Base-by-base conservation (phyloP, 1,139 yeast species). In the Blastobotrys malaysiensis region DNA sequence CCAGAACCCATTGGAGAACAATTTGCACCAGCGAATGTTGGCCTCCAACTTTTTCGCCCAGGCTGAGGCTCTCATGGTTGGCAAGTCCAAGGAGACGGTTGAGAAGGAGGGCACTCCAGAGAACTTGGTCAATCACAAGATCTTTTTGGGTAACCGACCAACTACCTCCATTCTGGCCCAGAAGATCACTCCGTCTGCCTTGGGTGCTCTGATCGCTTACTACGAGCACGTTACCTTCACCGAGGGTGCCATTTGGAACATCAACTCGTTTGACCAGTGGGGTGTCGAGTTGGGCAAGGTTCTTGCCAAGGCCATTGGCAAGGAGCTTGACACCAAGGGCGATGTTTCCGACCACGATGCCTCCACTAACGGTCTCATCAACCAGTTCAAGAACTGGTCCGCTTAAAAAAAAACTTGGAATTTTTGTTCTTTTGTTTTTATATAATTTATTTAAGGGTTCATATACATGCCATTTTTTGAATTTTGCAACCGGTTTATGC, bases 271-370 rank as follows among this genome's bases (percentile, higher is more conserved):
- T 71, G 99, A 93, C 79, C 99, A 93, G 80, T 93, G 98, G 97
- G 99, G 99, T 75, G 99, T 93, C 67, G 99, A 93, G 78, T 86
- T 93, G 68, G 99, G 99, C 73, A 93, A 93, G 79, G 95, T 87
- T 53, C 83, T 93, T 70, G 99, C 99, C 70, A 93, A 93, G 84
- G 95, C 81, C 60, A 93, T 93, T 69, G 95, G 95, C 65, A 80
- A 81, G 66, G 97, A 93, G 77, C 83, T 93, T 70, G 84, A 86
- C 62, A 83, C 80, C 69, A 68, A 76, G 53, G 71, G 73, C 50
- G 74, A 77, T 51, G 84, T 88, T 56, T 68, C 76, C 46, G 69
- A 83, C 57, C 99, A 93, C 73, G 99, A 93, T 71, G 84, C 86
- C 46, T 88, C 96, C 53, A 93, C 99, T 66, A 87, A 86, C 70